Evolutionary conservation across 2,329 filamentous ascomycete genomes (phyloP).

Genomic region (Drechslerella coelobrocha): DNA sequence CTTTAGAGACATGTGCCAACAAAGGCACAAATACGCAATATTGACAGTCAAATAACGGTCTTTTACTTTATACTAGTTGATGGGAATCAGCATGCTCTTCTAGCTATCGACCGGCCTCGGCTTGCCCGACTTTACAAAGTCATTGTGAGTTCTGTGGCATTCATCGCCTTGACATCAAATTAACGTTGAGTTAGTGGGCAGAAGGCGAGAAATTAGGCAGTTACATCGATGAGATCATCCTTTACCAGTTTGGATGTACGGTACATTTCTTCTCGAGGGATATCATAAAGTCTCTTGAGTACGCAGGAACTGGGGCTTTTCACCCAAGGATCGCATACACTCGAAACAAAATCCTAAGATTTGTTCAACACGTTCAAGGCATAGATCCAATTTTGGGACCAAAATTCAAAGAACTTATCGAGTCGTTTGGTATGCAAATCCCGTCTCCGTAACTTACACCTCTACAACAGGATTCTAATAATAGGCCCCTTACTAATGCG

Average conservation of each 20-base stretch:
- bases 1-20: neutral
- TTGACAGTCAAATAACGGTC: neutral
- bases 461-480: too few species aligned
- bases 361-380: neutral
- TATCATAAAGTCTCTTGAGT: neutral
- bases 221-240: neutral
- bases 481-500: too few species aligned
- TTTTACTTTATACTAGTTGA: neutral
- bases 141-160: neutral
- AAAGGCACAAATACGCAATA: neutral
- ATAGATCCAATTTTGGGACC: neutral
- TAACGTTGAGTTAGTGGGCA: neutral
- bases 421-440: neutral
- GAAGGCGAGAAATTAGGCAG: neutral
- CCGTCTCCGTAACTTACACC: too few species aligned
- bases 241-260: neutral
- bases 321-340: neutral
- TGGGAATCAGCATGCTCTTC: neutral
- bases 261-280: neutral
- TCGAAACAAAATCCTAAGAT: neutral
- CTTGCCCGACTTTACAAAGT: neutral
- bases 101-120: neutral
- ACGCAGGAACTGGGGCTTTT: neutral
- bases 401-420: neutral
- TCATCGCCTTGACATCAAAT: too few species aligned